Conservation (phyloP, 768 basidiomycete species). For the Pulveroboletus sp. region DNA sequence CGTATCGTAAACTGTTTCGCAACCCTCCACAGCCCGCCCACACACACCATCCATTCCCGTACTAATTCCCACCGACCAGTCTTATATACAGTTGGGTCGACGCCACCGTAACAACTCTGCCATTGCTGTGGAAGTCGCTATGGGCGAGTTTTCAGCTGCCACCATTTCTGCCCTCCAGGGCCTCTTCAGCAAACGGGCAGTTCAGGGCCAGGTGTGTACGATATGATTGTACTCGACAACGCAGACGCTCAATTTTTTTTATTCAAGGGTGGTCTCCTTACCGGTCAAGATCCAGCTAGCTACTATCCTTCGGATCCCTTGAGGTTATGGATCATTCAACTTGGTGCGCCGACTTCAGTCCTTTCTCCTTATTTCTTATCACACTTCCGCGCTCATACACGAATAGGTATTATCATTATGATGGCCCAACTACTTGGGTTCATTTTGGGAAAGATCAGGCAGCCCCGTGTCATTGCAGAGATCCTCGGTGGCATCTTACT, state of each 20-base stretch:
- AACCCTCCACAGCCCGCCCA: too few species aligned
- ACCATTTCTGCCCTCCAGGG: conserved; percentile 17
- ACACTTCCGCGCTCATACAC: conserved; percentile 1
- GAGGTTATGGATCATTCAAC: conserved; percentile 71
- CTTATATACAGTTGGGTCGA: background rate
- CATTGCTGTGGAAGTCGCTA: too few species aligned
- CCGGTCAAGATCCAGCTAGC: conserved; percentile 64
- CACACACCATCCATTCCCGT: too few species aligned
- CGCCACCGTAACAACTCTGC: too few species aligned
- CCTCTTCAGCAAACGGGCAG: conserved; percentile 19
- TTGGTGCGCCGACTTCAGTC: conserved; percentile 42
- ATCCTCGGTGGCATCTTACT: conserved; percentile 87
- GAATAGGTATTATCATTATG: conserved; percentile 68
- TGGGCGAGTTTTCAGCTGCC: conserved; percentile 48
- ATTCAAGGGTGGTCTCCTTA: conserved; percentile 68
- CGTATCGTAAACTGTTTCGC: too few species aligned
- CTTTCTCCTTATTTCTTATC: background rate
- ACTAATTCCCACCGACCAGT: background rate
- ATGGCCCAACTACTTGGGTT: conserved; percentile 74
- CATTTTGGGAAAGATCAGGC: conserved; percentile 62
- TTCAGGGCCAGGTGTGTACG: conserved; percentile 28
- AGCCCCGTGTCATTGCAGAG: conserved; percentile 93
- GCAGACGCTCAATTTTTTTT: background rate
- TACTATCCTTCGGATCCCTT: conserved; percentile 69
- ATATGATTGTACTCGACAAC: background rate